Conservation (phyloP, 2,329 filamentous ascomycete species). For the Colletotrichum orbiculare region DNA sequence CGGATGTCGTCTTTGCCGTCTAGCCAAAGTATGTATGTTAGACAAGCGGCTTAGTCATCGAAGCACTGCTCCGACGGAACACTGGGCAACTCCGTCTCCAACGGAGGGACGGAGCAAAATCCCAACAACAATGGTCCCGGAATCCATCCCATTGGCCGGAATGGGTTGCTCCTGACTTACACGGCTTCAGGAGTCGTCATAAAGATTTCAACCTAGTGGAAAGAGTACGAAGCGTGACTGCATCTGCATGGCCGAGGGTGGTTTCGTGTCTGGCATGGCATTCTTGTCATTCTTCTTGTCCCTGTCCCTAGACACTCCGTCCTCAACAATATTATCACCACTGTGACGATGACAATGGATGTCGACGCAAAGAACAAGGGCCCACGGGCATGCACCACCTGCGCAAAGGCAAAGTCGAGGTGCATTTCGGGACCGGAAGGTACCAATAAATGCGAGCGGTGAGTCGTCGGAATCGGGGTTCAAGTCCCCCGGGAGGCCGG, state of each 20-base stretch:
- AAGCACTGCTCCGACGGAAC: slow-evolving; percentile 1
- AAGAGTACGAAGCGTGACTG: slow-evolving; percentile 25
- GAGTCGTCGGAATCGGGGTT: slow-evolving; percentile 32
- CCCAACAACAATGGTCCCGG: slow-evolving; percentile 1
- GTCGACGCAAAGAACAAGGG: slow-evolving; percentile 47
- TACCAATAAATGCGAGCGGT: slow-evolving; percentile 60
- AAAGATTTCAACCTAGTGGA: slow-evolving; percentile 14
- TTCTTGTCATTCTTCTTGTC: neutral
- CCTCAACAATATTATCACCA: neutral
- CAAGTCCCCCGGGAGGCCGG: neutral
- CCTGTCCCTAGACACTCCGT: neutral
- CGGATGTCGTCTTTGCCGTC: too few relatives aligned
- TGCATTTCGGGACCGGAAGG: slow-evolving; percentile 56
- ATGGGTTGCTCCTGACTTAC: slow-evolving; percentile 28
- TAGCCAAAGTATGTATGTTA: too few relatives aligned
- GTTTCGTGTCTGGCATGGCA: neutral
- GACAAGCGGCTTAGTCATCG: slow-evolving; percentile 10
- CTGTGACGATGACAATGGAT: slow-evolving; percentile 18
- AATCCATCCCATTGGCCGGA: slow-evolving; percentile 21
- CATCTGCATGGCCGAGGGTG: slow-evolving; percentile 1
- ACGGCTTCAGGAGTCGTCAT: slow-evolving; percentile 21
- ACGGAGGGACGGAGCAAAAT: slow-evolving; percentile 27
- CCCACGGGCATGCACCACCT: slow-evolving; percentile 61
- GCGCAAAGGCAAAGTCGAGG: slow-evolving; percentile 63
- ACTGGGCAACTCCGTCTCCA: slow-evolving; percentile 26